Evolutionary conservation across 768 basidiomycete genomes (phyloP).

Genomic region (Podaxis mareebaensis): DNA sequence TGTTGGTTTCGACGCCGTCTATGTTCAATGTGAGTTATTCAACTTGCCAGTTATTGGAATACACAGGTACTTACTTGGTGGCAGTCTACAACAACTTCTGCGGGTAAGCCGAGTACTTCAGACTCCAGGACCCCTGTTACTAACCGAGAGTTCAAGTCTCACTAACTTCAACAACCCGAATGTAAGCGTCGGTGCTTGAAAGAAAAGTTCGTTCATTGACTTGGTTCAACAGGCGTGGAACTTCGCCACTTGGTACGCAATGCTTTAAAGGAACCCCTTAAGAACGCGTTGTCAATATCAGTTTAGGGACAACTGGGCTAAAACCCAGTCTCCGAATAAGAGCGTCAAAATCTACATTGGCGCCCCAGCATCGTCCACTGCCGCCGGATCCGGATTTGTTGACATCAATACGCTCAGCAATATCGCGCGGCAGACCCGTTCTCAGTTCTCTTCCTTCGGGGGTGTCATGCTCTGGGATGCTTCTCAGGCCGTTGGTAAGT

Average conservation of each 20-base stretch:
- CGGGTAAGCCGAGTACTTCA: constrained; percentile 20
- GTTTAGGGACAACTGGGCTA: constrained; percentile 56
- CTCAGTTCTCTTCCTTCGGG: constrained; percentile 54
- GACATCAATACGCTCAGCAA: constrained; percentile 40
- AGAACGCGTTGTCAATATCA: neutral
- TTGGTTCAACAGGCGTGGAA: constrained; percentile 39
- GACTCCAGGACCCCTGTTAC: neutral
- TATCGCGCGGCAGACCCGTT: constrained; percentile 40
- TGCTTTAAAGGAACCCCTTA: neutral
- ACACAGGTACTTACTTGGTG: constrained; percentile 1
- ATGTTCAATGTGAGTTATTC: constrained; percentile 46
- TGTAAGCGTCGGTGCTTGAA: constrained; percentile 25
- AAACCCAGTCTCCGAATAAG: constrained; percentile 49
- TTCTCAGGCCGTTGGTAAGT: constrained; percentile 38
- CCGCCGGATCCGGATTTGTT: constrained; percentile 57
- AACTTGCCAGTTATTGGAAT: neutral
- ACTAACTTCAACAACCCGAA: constrained; percentile 40
- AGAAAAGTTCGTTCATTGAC: neutral
- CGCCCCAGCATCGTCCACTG: constrained; percentile 49
- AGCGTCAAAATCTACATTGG: constrained; percentile 59
- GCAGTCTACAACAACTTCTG: constrained; percentile 49
- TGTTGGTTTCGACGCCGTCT: constrained; percentile 66
- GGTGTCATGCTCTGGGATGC: constrained; percentile 48
- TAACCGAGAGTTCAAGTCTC: constrained; percentile 25
- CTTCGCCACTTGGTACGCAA: constrained; percentile 43